These are phyloP conservation scores for Eucalyptus curtisii DNA, from an alignment of 345 rosid genomes.

Conservation along the genomic window DNA sequence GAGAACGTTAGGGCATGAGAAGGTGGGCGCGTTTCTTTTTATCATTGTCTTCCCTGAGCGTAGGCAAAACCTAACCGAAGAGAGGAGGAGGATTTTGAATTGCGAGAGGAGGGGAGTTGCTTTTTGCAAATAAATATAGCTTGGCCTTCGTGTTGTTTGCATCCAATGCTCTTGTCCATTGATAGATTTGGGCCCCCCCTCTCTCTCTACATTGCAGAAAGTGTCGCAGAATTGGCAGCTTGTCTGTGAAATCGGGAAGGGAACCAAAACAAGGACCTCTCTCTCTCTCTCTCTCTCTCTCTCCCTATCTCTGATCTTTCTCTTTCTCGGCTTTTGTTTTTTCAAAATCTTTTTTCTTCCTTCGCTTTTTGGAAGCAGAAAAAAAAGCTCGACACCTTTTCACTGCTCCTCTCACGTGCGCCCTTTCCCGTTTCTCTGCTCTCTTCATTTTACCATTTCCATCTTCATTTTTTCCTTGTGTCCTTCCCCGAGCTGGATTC, in stretches of 20 bases:
- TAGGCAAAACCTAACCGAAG: background rate
- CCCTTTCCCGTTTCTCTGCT: background rate
- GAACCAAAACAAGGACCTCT: background rate
- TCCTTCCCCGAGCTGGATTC: background rate
- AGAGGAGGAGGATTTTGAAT: background rate
- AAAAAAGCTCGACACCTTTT: constrained; percentile 13
- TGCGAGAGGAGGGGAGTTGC: constrained; percentile 4
- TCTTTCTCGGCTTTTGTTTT: background rate
- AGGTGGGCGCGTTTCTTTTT: background rate
- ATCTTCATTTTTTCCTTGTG: background rate
- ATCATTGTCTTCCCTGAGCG: background rate
- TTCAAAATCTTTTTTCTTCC: background rate
- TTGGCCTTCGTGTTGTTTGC: background rate
- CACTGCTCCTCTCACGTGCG: constrained; percentile 28
- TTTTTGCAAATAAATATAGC: constrained; percentile 21
- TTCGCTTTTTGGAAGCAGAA: constrained; percentile 3
- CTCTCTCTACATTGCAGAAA: constrained; percentile 5
- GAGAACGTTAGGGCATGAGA: background rate
- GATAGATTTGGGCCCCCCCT: constrained; percentile 32
- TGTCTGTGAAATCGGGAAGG: background rate
- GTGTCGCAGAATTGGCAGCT: constrained; percentile 7
- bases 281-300: background rate
- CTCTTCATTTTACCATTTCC: background rate
- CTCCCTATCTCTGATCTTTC: background rate
- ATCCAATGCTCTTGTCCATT: background rate